A percentile compares a stretch with the other conserved stretches of the same genome.
Evolutionary conservation across 441 rosid genomes (phyloP).

Genomic region (Metrosideros polymorpha): DNA sequence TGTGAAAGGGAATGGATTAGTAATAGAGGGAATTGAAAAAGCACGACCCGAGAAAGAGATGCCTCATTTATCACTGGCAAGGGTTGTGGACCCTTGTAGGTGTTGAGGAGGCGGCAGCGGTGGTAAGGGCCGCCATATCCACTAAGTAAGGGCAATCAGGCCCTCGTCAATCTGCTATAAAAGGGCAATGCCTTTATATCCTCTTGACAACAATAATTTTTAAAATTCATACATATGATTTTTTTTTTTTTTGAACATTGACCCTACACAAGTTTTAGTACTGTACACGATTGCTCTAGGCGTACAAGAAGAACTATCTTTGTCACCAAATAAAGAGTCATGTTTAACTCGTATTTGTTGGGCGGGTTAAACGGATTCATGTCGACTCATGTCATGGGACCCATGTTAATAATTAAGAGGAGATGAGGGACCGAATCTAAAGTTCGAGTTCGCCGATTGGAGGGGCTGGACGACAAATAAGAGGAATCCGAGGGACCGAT

Average conservation of each 20-base stretch:
- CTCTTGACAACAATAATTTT: no score
- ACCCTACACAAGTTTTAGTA: no score
- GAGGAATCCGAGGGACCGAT: background rate
- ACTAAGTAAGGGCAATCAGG: background rate
- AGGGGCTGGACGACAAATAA: background rate
- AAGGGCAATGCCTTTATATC: background rate
- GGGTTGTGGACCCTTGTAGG: background rate
- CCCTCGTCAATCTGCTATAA: accelerated
- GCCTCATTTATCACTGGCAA: background rate
- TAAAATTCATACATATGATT: no score
- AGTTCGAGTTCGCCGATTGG: background rate
- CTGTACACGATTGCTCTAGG: no score
- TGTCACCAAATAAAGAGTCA: background rate
- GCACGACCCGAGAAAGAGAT: background rate
- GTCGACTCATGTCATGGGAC: background rate
- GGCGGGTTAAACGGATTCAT: no score
- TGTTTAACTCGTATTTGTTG: background rate
- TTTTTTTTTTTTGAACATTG: no score
- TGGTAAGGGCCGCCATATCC: no score
- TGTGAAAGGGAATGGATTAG: no score
- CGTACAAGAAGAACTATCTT: no score
- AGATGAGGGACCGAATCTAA: background rate
- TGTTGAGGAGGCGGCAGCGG: no score
- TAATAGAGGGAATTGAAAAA: no score
- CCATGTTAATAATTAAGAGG: background rate